These are phyloP conservation scores for Vaccinium vitisidaea DNA, from an alignment of 148 eudicot species.

Conservation along the genomic window DNA sequence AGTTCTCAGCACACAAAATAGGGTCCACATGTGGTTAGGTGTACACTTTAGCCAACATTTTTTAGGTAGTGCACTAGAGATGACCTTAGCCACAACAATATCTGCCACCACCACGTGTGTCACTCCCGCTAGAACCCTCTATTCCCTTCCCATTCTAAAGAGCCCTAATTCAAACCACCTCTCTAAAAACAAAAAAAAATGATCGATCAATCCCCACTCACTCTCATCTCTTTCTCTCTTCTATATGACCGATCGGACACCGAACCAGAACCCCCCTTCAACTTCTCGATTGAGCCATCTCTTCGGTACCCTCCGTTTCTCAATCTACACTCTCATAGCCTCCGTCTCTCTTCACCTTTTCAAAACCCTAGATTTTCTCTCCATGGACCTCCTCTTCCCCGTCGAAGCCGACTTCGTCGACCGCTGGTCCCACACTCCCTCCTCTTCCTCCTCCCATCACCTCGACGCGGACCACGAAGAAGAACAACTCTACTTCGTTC, in stretches of 20 bases:
- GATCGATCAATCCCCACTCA: too few species aligned
- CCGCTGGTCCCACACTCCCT: not conserved
- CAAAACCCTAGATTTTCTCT: slow-evolving; percentile 31
- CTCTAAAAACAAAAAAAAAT: too few species aligned
- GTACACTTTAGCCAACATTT: too few species aligned
- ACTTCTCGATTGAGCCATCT: slow-evolving; percentile 20
- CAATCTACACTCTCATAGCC: slow-evolving; percentile 11
- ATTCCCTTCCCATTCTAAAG: too few species aligned
- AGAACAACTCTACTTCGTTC: slow-evolving; percentile 51
- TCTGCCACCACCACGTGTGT: too few species aligned
- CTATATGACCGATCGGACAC: not conserved
- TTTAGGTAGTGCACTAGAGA: too few species aligned
- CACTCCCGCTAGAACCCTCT: too few species aligned
- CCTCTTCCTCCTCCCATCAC: slow-evolving; percentile 19
- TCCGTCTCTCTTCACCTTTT: slow-evolving; percentile 17
- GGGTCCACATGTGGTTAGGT: too few species aligned
- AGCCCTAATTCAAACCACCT: too few species aligned
- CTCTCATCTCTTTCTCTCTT: too few species aligned
- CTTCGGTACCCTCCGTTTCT: slow-evolving; percentile 3
- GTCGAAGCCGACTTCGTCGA: slow-evolving; percentile 28
- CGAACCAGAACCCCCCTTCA: not conserved
- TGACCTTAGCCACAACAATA: too few species aligned
- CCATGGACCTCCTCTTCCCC: slow-evolving; percentile 32
- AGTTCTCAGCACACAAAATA: too few species aligned
- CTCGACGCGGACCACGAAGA: not conserved